phyloP scores from a whole-genome alignment of 192 early-diverging fungal species.

The Lunasporangiospora selenospora region DNA sequence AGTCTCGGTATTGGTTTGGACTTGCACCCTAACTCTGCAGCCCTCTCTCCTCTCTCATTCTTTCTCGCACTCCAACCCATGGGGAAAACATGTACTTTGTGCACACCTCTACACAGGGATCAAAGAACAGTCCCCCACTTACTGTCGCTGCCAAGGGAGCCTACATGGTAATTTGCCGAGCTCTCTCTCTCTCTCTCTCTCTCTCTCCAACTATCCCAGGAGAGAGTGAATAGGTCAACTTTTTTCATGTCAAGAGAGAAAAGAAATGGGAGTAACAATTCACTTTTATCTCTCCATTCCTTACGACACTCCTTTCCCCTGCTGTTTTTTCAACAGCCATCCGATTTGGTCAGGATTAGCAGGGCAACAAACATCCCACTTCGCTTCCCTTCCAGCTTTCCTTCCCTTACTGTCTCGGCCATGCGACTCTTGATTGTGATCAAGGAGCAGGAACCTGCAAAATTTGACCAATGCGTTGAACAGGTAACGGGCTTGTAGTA shows the following conservation, averaged over 20 bases:
- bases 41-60: constrained; percentile 2
- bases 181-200: no score
- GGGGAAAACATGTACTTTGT: no score
- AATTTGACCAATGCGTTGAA: constrained; percentile 24
- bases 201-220: no score
- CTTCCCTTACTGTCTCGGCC: constrained; percentile 9
- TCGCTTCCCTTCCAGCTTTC: constrained; percentile 23
- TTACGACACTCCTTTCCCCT: background rate
- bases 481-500: constrained; percentile 7
- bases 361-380: constrained; percentile 7
- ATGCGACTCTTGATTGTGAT: constrained; percentile 30
- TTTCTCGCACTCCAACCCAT: background rate
- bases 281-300: background rate
- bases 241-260: background rate
- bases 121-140: constrained; percentile 29
- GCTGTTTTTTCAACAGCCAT: constrained; percentile 3
- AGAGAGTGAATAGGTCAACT: background rate
- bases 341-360: constrained; percentile 11
- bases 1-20: no score
- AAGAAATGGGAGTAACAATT: background rate
- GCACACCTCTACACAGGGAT: constrained; percentile 3
- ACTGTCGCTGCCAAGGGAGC: constrained; percentile 25
- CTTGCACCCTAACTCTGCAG: no score
- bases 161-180: constrained; percentile 41
- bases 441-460: constrained; percentile 19